Evolutionary conservation across 2,329 filamentous ascomycete genomes (phyloP), one percentile per base, ranked within the genome.

Genomic region (Cladorrhinum sp.): DNA sequence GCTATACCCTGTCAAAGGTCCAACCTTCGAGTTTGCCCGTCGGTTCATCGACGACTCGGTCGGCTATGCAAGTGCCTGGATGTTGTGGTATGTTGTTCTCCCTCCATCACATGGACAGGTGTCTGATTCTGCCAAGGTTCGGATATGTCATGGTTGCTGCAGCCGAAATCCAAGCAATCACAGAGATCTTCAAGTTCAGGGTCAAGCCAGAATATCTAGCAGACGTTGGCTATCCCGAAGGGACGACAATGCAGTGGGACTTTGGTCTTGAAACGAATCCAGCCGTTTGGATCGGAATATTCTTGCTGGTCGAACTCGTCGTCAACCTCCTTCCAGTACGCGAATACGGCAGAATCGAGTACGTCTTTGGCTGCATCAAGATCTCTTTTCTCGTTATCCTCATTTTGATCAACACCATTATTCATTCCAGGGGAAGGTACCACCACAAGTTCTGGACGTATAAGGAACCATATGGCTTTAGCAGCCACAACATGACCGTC

Each of bases 51-150:
- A 77, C 64, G 73, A 76, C 67, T 74, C 75, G 26, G 71, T 79
- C 20, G 77, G 77, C 33, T 79, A 76, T 67, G 76, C 77, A 1
- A 74, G 73, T 16, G 77, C 76, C 1, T 80, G 77, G 78, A 77
- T 79, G 66, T 70, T 74, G 24, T 79, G 76, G 76, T 76, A 64
- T 58, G 68, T 52, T 46, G 12, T 46, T 46, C 5, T 20, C 4
- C 4, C 4, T 46, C 42, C 42, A 7, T 21, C n/a, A n/a, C n/a
- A n/a, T 18, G 26, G 26, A 28, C 9, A 28, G 9, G 9, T 4
- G n/a, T 46, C n/a, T 18, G 5, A 46, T 20, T 18, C 16, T n/a
- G 2, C 42, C 42, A 42, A 74, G 72, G 71, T 73, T 74, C 62
- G 68, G 69, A 10, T 73, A 70, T 56, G 67, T 68, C 16, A 67